Evolutionary conservation across 345 rosid species (phyloP).

Genomic region (Ceriops zippeliana): DNA sequence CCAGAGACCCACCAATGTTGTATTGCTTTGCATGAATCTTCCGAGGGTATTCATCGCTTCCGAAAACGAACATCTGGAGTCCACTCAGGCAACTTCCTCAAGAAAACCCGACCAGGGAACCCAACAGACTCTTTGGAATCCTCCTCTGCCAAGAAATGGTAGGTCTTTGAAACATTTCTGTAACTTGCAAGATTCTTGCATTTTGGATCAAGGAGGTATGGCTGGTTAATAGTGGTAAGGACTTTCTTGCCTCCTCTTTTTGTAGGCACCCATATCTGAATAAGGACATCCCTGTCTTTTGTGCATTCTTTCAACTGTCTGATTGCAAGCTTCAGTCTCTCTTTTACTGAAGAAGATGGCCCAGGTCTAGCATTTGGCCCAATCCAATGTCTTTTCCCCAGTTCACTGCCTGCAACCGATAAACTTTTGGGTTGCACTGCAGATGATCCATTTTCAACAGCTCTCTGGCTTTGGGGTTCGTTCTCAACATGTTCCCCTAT

Average conservation of each 20-base stretch:
- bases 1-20: constrained; percentile 77
- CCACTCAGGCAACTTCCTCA: constrained; percentile 82
- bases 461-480: constrained; percentile 22
- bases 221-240: constrained; percentile 73
- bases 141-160: constrained; percentile 67
- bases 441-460: constrained; percentile 23
- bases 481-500: constrained; percentile 25
- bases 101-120: constrained; percentile 80
- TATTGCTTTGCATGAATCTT: constrained; percentile 51
- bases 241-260: constrained; percentile 55
- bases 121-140: constrained; percentile 59
- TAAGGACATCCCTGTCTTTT: constrained; percentile 53
- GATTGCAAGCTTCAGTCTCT: constrained; percentile 56
- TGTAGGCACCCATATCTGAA: constrained; percentile 88
- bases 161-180: constrained; percentile 61
- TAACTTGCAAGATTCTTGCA: constrained; percentile 60
- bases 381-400: constrained; percentile 63
- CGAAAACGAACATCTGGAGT: constrained; percentile 93
- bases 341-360: constrained; percentile 46
- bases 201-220: constrained; percentile 50
- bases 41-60: constrained; percentile 70
- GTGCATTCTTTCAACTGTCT: constrained; percentile 48
- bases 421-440: constrained; percentile 29
- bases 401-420: constrained; percentile 42
- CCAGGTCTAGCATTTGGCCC: constrained; percentile 38